Evolutionary conservation across 805 yeast genomes (phyloP), one percentile per base, ranked within the genome.

Genomic region (Saccharomycopsis javanensis): DNA sequence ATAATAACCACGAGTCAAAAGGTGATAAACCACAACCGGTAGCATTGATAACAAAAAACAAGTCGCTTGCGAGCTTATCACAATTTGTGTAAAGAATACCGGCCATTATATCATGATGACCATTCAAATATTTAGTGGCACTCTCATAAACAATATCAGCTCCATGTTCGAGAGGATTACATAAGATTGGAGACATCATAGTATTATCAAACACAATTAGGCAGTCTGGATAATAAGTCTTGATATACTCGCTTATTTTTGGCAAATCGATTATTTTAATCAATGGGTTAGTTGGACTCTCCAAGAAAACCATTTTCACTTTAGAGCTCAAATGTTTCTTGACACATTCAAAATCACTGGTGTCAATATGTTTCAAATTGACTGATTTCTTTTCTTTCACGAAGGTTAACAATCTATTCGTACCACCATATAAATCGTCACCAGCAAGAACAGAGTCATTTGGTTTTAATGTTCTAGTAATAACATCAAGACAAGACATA

Each of bases 31-130:
- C 98, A 59, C 90, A 82, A 5, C 98, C 98, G 7, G 91, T 85
- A 33, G 96, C 83, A 70, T 92, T 92, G 68, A 91, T 85, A 31
- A 87, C 85, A 68, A 80, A 86, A 68, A 79, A 88, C 11, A 92
- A 64, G 50, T 79, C 74, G 56, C 86, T 83, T 16, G 90, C 92
- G 51, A 91, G 72, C 56, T 79, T 76, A 25, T 78, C 72, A 54
- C 75, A 76, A 61, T 84, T 78, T 28, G 86, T 82, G 25, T 96
- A 96, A 58, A 91, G 74, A 15, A 87, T 82, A 57, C 98, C 98
- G 25, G 96, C 97, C 98, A 91, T 91, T 65, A 91, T 81, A 69
- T 92, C 97, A 70, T 91, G 98, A 69, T 91, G 98, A 6, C 97
- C 97, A 65, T 90, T 86, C 64, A 91, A 75, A 67, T 88, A 91